Percentiles rank a stretch among this genome's conserved stretches.
Conservation (phyloP, 164 flowering plant genomes). For the Brasenia schreberi region DNA sequence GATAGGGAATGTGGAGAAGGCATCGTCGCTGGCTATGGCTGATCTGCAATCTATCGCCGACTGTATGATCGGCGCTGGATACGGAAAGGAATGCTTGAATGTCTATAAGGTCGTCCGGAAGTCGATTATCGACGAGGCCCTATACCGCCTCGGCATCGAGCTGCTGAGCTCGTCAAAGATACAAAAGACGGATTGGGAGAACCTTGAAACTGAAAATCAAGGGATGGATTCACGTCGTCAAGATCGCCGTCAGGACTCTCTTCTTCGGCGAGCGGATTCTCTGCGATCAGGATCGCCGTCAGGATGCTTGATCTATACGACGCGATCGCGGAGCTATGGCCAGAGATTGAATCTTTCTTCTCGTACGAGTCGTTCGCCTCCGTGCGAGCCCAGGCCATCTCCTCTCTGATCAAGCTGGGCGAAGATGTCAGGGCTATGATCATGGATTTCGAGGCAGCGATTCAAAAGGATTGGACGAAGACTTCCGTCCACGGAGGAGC, state of each 20-base stretch:
- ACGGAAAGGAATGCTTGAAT: conserved; percentile 44
- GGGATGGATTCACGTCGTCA: conserved; percentile 42
- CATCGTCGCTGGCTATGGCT: conserved; percentile 26
- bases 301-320: conserved; percentile 45
- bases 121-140: conserved; percentile 53
- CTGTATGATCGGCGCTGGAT: conserved; percentile 57
- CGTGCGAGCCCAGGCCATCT: conserved; percentile 33
- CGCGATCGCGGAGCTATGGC: conserved; percentile 30
- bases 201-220: conserved; percentile 35
- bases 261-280: conserved; percentile 59
- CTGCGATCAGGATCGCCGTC: too few relatives aligned
- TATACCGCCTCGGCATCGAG: conserved; percentile 42
- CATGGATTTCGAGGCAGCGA: conserved; percentile 31
- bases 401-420: conserved; percentile 24
- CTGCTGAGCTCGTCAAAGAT: conserved; percentile 17
- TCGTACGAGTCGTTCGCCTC: conserved; percentile 31
- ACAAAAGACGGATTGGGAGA: conserved; percentile 48
- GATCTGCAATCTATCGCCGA: conserved; percentile 50
- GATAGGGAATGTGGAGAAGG: conserved; percentile 34
- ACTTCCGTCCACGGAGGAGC: conserved; percentile 29
- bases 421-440: conserved; percentile 31
- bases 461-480: conserved; percentile 43
- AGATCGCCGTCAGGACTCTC: conserved; percentile 35
- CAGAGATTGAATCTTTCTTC: conserved; percentile 48
- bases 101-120: conserved; percentile 40